phyloP scores from a whole-genome alignment of 345 rosid species.

The Balakata baccata region DNA sequence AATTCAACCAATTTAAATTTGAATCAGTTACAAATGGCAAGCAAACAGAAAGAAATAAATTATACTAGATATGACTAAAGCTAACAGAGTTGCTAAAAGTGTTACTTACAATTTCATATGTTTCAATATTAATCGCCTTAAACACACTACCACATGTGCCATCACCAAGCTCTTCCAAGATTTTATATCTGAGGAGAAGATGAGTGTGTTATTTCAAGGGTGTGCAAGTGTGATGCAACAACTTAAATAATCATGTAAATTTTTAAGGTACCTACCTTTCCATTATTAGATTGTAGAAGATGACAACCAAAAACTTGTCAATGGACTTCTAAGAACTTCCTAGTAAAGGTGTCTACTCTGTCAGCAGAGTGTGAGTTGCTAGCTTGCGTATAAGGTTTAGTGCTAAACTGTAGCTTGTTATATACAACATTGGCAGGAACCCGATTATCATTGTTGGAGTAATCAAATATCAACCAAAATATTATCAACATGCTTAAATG shows the following conservation, averaged over 20 bases:
- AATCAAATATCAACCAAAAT: constrained; percentile 44
- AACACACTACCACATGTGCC: constrained; percentile 97
- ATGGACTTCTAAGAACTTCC: constrained; percentile 57
- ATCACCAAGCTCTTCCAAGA: constrained; percentile 87
- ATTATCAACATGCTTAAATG: constrained; percentile 67
- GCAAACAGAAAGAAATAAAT: background rate
- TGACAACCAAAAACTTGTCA: constrained; percentile 49
- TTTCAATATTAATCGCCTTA: constrained; percentile 71
- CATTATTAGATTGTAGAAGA: constrained; percentile 46
- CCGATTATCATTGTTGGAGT: constrained; percentile 51
- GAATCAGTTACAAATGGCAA: background rate
- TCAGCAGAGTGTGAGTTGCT: constrained; percentile 34
- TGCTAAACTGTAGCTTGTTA: constrained; percentile 67
- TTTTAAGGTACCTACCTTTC: constrained; percentile 54
- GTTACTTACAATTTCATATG: constrained; percentile 65
- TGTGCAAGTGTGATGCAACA: background rate
- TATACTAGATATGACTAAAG: background rate
- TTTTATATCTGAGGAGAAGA: constrained; percentile 52
- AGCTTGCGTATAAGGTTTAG: constrained; percentile 40
- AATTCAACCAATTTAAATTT: background rate
- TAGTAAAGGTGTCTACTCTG: constrained; percentile 46
- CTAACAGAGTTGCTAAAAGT: constrained; percentile 3
- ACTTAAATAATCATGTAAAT: constrained; percentile 1
- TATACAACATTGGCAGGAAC: constrained; percentile 40
- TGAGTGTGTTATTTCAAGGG: background rate